Base-by-base conservation (phyloP, 73 alveolate genomes). In the Paramecium sexaurelia region DNA sequence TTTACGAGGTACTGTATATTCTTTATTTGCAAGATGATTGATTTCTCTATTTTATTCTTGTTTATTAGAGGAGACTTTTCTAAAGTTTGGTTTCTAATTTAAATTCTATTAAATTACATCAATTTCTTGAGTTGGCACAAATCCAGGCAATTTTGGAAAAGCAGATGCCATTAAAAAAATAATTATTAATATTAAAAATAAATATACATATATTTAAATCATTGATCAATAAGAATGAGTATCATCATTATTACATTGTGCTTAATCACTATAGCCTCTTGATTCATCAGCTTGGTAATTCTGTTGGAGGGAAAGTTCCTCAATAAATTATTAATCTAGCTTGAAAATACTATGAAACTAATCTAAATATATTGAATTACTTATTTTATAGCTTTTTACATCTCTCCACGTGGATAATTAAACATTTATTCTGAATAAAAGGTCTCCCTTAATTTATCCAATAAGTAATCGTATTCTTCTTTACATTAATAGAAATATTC, bases 111-210 rank as follows among this genome's bases (percentile, higher is more conserved):
- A 92, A 35, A 45, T 61, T 85, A 92, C 96, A 27, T 87, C 88
- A 2, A 96, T 96, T 75, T 95, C 97, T 91, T 96, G 94, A 19
- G 96, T 92, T 6, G 97, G 97, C 68, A 93, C 95, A 61, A 82
- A 95, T 39, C 98, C 98, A n/a, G 98, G 98, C 24, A 96, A 94
- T 75, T 93, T 95, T 11, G 98, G 98, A 95, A 95, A 96, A 33
- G 95, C 95, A 27, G 92, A 88, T 36, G 94, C 94, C 94, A 88
- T 88, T 67, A 68, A 27, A 61, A n/a, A 26, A n/a, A 61, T 61
- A 3, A 51, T 51, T 51, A 15, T 51, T 51, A 27, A 61, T 61
- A 3, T 22, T 10, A 22, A 26, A 51, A n/a, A 15, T 51, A 17
- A 51, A 51, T 0, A 51, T 20, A n/a, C 29, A 47, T 0, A 47